Base-by-base conservation (phyloP, 1,284 basidiomycete genomes). In the Exobasidium cylindrosporum region DNA sequence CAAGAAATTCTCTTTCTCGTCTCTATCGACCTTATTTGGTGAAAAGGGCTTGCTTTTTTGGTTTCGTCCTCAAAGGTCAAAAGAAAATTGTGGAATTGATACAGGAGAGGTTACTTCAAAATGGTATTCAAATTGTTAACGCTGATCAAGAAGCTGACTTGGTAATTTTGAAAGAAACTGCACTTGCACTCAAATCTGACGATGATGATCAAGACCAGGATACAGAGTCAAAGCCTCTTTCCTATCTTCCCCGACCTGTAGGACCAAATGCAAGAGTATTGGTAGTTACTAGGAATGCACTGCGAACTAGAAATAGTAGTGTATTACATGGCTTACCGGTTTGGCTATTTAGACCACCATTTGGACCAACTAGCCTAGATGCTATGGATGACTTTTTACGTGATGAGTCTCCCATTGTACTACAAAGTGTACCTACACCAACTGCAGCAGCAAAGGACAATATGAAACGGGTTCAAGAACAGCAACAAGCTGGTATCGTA, bases 361-460 rank as follows among this genome's bases (percentile, higher is more conserved):
- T 72, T 35, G 72, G 72, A 2, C 72, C 65, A 1, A 64, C 62
- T 30, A 56, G 63, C 53, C 31, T 73, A 26, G 57, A 66, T 32
- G 40, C 65, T 29, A 58, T 73, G 59, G 65, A 68, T 40, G 65
- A 58, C 1, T 71, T 66, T 54, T 50, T 73, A 43, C 53, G 57
- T 21, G 63, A 65, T 4, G 62, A 66, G 44, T 59, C 68, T 7
- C 70, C 70, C 1, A 44, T 65, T 43, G 14, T 61, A 45, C 65
- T 71, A 10, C 30, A 29, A 29, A 14, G 30, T 13, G 30, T 62
- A 32, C 55, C 58, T 32, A 1, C 64, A 54, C 44, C 58, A 13
- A 30, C 40, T 2, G 21, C 14, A 21, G 30, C 43, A 10, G 47
- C 47, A 50, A 50, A 50, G 47, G 26, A 50, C 4, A 50, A 24